phyloP scores from a whole-genome alignment of 805 yeast genomes.

The Pichia heedii region DNA sequence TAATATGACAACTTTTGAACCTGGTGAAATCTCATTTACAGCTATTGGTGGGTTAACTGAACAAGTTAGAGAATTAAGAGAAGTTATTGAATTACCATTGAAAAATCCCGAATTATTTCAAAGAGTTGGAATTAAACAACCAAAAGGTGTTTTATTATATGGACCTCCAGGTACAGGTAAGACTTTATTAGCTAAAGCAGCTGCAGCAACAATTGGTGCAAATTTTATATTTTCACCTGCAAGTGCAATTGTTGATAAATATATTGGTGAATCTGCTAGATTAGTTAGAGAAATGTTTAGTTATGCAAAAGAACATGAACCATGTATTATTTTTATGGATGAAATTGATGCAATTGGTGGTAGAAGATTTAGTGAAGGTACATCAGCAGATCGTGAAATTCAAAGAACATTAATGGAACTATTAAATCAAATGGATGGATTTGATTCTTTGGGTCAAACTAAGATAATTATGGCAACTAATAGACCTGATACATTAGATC shows the following conservation, averaged over 20 bases:
- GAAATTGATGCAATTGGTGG: conserved; percentile 99
- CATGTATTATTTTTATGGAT: conserved; percentile 97
- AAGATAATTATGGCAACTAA: conserved; percentile 99
- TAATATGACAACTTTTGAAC: conserved; percentile 96
- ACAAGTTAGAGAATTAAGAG: conserved; percentile 93
- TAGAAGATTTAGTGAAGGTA: conserved; percentile 94
- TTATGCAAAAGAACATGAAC: conserved; percentile 96
- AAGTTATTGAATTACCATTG: conserved; percentile 93
- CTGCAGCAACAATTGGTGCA: conserved; percentile 97
- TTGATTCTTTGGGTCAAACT: conserved; percentile 92
- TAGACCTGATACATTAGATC: conserved; percentile 96
- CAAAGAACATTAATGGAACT: conserved; percentile 97
- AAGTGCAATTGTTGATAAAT: conserved; percentile 94
- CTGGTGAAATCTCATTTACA: conserved; percentile 92
- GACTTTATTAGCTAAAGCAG: conserved; percentile 92
- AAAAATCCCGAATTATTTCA: conserved; percentile 94
- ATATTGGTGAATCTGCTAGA: conserved; percentile 96
- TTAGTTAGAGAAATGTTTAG: conserved; percentile 96
- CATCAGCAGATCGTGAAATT: conserved; percentile 96
- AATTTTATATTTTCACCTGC: conserved; percentile 98
- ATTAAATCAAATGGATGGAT: conserved; percentile 97
- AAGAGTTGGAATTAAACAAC: conserved; percentile 97
- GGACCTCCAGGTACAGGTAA: conserved; percentile 99
- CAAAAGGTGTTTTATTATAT: conserved; percentile 91
- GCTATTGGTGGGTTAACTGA: conserved; percentile 96